A percentile compares a stretch with the other conserved stretches of the same genome.
These are phyloP conservation scores for Saposhnikovia divaricata DNA, from an alignment of 129 eudicot species.

Conservation along the genomic window DNA sequence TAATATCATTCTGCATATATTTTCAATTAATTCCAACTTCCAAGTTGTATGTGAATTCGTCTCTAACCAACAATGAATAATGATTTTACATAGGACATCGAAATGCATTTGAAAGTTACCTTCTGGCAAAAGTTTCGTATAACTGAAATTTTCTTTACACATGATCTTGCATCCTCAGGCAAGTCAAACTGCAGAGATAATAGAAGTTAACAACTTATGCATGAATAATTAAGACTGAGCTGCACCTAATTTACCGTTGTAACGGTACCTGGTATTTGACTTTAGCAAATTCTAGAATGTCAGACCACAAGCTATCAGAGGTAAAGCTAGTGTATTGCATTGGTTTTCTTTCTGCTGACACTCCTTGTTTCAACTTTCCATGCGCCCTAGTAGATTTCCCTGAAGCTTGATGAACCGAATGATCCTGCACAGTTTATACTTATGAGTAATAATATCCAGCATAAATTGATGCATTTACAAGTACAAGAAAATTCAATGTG, in stretches of 20 bases:
- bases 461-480: not conserved
- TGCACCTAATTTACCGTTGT: not conserved
- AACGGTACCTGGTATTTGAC: slow-evolving; percentile 75
- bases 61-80: not conserved
- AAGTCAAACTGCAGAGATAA: slow-evolving; percentile 63
- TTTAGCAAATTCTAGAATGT: slow-evolving; percentile 73
- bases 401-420: slow-evolving; percentile 37
- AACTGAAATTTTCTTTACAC: slow-evolving; percentile 79
- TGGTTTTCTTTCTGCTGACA: slow-evolving; percentile 35
- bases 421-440: slow-evolving; percentile 36
- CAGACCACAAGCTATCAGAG: slow-evolving; percentile 80
- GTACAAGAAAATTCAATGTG: not conserved
- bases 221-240: not conserved
- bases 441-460: not conserved
- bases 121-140: slow-evolving; percentile 87
- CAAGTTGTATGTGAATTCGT: not conserved
- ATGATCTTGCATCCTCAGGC: slow-evolving; percentile 71
- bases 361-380: slow-evolving; percentile 41
- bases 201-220: slow-evolving; percentile 1
- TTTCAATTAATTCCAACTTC: not conserved
- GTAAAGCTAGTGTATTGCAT: slow-evolving; percentile 39
- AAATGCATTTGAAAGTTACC: slow-evolving; percentile 28
- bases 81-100: too few relatives aligned
- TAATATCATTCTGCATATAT: not conserved
- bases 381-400: slow-evolving; percentile 54